A percentile compares a stretch with the other conserved stretches of the same genome.
Evolutionary conservation across 2,329 filamentous ascomycete genomes (phyloP).

Genomic region (Hypoxylon sp.): DNA sequence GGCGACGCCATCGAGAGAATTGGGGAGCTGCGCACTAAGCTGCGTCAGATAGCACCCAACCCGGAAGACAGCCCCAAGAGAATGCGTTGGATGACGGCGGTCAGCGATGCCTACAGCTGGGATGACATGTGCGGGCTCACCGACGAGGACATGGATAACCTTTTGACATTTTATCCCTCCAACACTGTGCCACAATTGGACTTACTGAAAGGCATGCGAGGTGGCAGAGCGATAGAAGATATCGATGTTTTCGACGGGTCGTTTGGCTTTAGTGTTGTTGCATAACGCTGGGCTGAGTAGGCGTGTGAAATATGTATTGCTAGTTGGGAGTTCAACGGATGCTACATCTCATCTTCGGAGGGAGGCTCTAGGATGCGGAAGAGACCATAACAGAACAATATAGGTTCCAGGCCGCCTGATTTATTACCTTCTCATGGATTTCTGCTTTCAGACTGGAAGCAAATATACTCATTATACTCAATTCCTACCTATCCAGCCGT

Average conservation of each 20-base stretch:
- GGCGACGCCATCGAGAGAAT: constrained; percentile 90
- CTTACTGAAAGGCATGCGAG: constrained; percentile 69
- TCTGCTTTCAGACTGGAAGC: not conserved
- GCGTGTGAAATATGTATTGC: not conserved
- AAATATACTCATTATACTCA: not conserved
- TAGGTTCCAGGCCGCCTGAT: not conserved
- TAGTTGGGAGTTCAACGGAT: not conserved
- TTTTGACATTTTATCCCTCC: constrained; percentile 80
- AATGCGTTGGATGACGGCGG: constrained; percentile 96
- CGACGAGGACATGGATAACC: constrained; percentile 85
- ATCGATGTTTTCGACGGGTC: constrained; percentile 72
- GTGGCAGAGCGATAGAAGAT: constrained; percentile 60
- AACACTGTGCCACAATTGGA: constrained; percentile 70
- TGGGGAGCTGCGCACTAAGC: constrained; percentile 81
- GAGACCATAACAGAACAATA: not conserved
- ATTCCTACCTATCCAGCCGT: not conserved
- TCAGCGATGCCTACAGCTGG: constrained; percentile 89
- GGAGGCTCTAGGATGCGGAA: constrained; percentile 3
- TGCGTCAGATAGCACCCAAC: constrained; percentile 82
- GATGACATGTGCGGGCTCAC: constrained; percentile 87
- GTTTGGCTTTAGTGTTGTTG: constrained; percentile 71
- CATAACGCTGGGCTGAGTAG: constrained; percentile 33
- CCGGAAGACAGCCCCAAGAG: constrained; percentile 83
- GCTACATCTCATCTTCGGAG: not conserved
- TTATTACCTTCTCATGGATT: not conserved